Conservation (phyloP, 768 basidiomycete species). For the Amyloporia xantha region DNA sequence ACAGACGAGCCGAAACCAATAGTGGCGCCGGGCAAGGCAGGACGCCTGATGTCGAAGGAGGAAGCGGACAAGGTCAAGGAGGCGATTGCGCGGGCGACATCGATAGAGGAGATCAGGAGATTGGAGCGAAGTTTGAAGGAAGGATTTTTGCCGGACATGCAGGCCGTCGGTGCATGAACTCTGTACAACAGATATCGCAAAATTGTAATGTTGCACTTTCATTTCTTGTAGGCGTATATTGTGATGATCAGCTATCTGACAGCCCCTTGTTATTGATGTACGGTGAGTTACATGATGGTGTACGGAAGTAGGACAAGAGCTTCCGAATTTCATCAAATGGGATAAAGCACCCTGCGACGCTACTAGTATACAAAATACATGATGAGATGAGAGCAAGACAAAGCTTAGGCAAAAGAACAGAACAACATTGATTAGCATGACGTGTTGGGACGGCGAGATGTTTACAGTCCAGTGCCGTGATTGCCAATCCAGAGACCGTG, state of each 20-base stretch:
- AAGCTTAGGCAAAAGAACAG: too few species aligned
- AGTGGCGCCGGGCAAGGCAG: slow-evolving; percentile 56
- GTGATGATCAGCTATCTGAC: slow-evolving; percentile 1
- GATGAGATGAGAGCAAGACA: too few species aligned
- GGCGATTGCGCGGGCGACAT: slow-evolving; percentile 86
- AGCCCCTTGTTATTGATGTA: neutral
- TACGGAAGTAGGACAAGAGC: too few species aligned
- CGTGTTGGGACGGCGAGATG: too few species aligned
- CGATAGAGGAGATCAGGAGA: slow-evolving; percentile 81
- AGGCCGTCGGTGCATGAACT: slow-evolving; percentile 67
- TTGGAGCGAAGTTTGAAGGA: slow-evolving; percentile 79
- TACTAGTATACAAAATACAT: too few species aligned
- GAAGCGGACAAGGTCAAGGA: slow-evolving; percentile 83
- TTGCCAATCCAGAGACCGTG: slow-evolving; percentile 71
- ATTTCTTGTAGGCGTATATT: slow-evolving; percentile 28
- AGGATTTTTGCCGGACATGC: slow-evolving; percentile 76
- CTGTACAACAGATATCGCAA: slow-evolving; percentile 19
- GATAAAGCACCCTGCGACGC: too few species aligned
- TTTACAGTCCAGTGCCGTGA: slow-evolving; percentile 33
- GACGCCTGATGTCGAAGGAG: slow-evolving; percentile 85
- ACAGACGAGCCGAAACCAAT: slow-evolving; percentile 74
- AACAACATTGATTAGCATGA: neutral
- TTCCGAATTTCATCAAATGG: too few species aligned
- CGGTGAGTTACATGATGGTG: neutral
- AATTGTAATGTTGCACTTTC: slow-evolving; percentile 16